Evolutionary conservation across 1,284 basidiomycete genomes (phyloP).

Genomic region (Ceratobasidium sp.): DNA sequence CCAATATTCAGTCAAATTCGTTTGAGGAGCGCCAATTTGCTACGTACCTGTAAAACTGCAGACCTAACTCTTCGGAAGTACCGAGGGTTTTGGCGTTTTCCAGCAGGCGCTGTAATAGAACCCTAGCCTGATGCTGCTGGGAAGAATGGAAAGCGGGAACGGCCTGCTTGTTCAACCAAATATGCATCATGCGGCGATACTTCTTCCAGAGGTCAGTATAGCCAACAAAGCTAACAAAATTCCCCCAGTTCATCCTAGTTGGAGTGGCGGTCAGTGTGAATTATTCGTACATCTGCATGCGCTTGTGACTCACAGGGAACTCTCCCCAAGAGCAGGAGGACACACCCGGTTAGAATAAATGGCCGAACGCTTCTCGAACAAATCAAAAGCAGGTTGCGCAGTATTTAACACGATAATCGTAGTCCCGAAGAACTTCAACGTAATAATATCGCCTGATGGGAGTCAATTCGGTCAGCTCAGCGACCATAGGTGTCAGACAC

Average conservation of each 20-base stretch:
- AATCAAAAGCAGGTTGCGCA: neutral
- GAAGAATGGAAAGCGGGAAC: neutral
- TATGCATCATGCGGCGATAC: slow-evolving; percentile 32
- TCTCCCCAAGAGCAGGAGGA: neutral
- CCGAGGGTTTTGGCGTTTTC: neutral
- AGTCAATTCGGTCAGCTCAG: neutral
- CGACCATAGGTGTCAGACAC: neutral
- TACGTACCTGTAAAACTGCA: slow-evolving; percentile 2
- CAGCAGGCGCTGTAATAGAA: slow-evolving; percentile 13
- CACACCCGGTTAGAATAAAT: slow-evolving; percentile 26
- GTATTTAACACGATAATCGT: slow-evolving; percentile 36
- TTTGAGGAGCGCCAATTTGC: too few species aligned
- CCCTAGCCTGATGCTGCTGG: neutral
- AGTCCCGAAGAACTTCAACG: slow-evolving; percentile 16
- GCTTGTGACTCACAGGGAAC: slow-evolving; percentile 6
- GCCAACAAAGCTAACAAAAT: neutral
- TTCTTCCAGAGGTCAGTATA: slow-evolving; percentile 21
- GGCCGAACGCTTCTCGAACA: slow-evolving; percentile 34
- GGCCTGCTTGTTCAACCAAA: slow-evolving; percentile 33
- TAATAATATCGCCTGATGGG: slow-evolving; percentile 23
- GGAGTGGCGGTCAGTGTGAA: neutral
- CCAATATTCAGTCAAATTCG: neutral
- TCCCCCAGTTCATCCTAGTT: slow-evolving; percentile 28
- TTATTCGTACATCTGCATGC: neutral
- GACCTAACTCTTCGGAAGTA: slow-evolving; percentile 1